These are phyloP conservation scores for Coffea canephora DNA, from an alignment of 257 asterid species.

Conservation along the genomic window DNA sequence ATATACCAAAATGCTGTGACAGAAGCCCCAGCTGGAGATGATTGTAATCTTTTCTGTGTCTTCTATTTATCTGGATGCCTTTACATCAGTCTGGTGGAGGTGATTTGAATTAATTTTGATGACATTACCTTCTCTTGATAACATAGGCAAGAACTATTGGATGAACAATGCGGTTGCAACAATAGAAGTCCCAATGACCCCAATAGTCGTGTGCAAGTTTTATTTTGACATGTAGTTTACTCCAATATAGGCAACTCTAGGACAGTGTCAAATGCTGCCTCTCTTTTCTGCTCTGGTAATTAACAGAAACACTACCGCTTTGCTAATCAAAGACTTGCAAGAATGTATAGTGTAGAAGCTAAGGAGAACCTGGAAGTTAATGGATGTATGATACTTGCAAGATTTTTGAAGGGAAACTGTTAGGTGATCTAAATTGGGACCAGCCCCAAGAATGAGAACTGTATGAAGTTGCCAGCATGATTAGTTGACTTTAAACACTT, in stretches of 20 bases:
- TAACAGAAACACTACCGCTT: not conserved
- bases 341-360: no score
- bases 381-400: not conserved
- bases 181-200: not conserved
- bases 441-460: not conserved
- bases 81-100: not conserved
- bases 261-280: not conserved
- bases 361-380: not conserved
- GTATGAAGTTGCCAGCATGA: not conserved
- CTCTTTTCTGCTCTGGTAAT: not conserved
- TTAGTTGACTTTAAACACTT: not conserved
- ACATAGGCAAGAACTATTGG: not conserved
- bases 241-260: not conserved
- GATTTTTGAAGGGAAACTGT: not conserved
- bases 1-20: no score
- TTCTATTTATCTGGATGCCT: not conserved
- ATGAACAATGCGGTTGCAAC: not conserved
- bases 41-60: not conserved
- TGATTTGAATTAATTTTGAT: not conserved
- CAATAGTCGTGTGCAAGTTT: not conserved
- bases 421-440: no score
- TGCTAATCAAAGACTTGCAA: not conserved
- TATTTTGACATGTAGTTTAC: not conserved
- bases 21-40: not conserved
- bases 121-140: not conserved